Evolutionary conservation across 768 basidiomycete species (phyloP).

Genomic region (Amanita muscaria): DNA sequence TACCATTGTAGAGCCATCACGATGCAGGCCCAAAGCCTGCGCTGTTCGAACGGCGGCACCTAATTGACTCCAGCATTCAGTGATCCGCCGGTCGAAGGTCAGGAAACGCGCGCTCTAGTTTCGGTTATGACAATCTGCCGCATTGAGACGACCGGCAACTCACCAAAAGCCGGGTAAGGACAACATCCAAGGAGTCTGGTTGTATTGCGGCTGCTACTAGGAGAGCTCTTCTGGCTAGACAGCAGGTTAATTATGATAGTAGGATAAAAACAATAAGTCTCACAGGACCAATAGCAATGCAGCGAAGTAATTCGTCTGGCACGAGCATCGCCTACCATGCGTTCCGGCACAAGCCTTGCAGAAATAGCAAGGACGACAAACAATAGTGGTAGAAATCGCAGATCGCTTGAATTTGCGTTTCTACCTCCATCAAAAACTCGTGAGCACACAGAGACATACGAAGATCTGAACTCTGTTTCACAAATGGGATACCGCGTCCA

Average conservation of each 20-base stretch:
- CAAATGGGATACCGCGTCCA: constrained; percentile 92
- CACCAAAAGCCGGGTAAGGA: constrained; percentile 85
- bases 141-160: constrained; percentile 23
- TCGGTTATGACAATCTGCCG: constrained; percentile 17
- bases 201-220: constrained; percentile 91
- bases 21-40: constrained; percentile 86
- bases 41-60: constrained; percentile 91
- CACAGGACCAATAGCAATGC: constrained; percentile 94
- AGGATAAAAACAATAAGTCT: constrained; percentile 23
- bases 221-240: constrained; percentile 72
- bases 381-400: constrained; percentile 82
- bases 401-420: constrained; percentile 61
- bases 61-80: constrained; percentile 94
- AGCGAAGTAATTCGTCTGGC: constrained; percentile 71
- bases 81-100: constrained; percentile 75
- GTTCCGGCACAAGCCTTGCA: constrained; percentile 77
- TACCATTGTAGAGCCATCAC: constrained; percentile 81
- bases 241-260: constrained; percentile 12
- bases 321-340: constrained; percentile 72
- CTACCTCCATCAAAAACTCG: constrained; percentile 54
- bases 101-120: constrained; percentile 46
- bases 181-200: constrained; percentile 85
- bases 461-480: constrained; percentile 69
- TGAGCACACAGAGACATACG: constrained; percentile 55
- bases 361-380: constrained; percentile 90